Base-by-base conservation (phyloP, 1,139 yeast genomes). In the Candida pseudoviswanathii region DNA sequence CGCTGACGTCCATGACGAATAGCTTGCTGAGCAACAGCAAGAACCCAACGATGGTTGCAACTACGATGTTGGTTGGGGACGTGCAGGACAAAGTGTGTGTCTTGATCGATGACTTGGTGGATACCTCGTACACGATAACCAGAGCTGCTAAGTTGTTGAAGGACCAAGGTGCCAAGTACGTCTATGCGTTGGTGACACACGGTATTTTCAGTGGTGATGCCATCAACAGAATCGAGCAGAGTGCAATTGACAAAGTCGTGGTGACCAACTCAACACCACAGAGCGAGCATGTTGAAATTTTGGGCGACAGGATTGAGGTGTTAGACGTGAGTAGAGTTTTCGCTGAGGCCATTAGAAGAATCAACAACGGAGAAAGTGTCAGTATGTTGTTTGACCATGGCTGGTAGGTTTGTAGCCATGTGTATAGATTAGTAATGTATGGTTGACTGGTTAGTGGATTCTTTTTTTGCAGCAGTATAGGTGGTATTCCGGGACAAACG, bases 81-180 rank as follows among this genome's bases (percentile, higher is more conserved):
- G 99, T 94, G 37, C 74, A 86, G 8, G 86, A 85, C 58, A 91
- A 91, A 70, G 82, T 88, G 46, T 92, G 98, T 70, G 79, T 94
- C 51, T 82, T 94, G 58, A 96, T 94, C 41, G 99, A 94, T 71
- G 99, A 94, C 66, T 92, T 94, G 96, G 99, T 98, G 44, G 99
- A 94, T 66, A 94, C 99, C 24, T 94, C 98, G 73, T 98, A 98
- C 52, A 94, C 99, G 3, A 76, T 94, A 58, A 95, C 92, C 54
- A 94, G 92, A 72, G 98, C 99, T 39, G 97, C 97, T 25, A 87
- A 85, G 65, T 74, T 95, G 43, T 78, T 94, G 62, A 92, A 90
- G 65, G 96, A 89, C 59, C 96, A 92, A 63, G 98, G 98, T 11
- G 97, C 98, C 6, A 77, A 77, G 31, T 82, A 84, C 57, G 96